Base-by-base conservation (phyloP, 148 eudicot genomes). In the Cornus florida region DNA sequence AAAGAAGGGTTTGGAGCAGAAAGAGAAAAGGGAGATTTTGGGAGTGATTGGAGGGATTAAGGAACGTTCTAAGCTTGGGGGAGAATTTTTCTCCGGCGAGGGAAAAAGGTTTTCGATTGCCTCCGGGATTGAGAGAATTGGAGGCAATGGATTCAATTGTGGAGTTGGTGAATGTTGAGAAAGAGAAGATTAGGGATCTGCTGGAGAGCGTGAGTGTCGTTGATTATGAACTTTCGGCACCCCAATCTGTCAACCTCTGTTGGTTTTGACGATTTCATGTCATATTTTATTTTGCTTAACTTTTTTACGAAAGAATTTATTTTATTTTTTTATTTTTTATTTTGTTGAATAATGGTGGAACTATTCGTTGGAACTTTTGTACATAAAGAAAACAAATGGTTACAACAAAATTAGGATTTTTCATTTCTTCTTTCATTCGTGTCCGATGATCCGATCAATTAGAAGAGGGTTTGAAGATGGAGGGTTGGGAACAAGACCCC, bases 1-100 rank as follows among this genome's bases (percentile, higher is more conserved):
- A 75, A 95, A 91, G 77, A 96, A 90, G 10, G 88, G 88, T 39
- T 71, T 80, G 13, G 92, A 86, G 12, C 96, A 89, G 23, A 67
- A 13, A n/a, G 94, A 85, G 74, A 93, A 84, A 53, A 71, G 17
- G 17, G 82, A 86, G 82, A 85, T 93, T 60, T 20, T 91, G 72
- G 86, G 73, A 13, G 90, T 84, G 62, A 84, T 93, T 79, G 91
- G 88, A 10, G 94, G 91, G 17, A 33, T 91, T 46, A 90, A 88
- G 80, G 93, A 81, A 13, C 77, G 81, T 79, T 77, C 4, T 93
- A 22, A 89, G 85, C 12, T 86, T 53, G 64, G 99, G 99, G 83
- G 94, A 90, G 81, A 93, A 93, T 79, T 93, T 95, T 68, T 95
- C 97, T 1, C 91, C 84, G 16, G 99, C 76, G 7, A 87, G 99